Evolutionary conservation across 2,329 filamentous ascomycete species (phyloP).

Genomic region (Pestalotiopsis sp.): DNA sequence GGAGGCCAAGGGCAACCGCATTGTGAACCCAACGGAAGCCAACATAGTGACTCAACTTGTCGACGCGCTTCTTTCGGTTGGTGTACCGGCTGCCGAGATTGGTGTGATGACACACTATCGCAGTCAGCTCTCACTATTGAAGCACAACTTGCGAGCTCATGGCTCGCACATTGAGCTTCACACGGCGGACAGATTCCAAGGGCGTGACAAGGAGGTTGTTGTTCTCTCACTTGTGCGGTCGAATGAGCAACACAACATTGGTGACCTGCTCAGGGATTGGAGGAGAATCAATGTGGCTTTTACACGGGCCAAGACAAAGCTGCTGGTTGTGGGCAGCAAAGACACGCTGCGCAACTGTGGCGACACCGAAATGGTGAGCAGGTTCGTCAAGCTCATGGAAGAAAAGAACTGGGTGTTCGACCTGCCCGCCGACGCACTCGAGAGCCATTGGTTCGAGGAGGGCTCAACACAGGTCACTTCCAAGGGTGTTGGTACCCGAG

Average conservation of each 20-base stretch:
- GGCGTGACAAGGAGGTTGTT: constrained; percentile 91
- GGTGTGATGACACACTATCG: constrained; percentile 98
- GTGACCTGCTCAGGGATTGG: constrained; percentile 90
- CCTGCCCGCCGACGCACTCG: constrained; percentile 64
- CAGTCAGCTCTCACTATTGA: constrained; percentile 83
- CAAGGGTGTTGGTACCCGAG: constrained; percentile 16
- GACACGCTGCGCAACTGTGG: constrained; percentile 75
- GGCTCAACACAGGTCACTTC: constrained; percentile 50
- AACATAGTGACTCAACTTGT: constrained; percentile 79
- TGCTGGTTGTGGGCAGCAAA: constrained; percentile 84
- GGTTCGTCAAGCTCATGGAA: constrained; percentile 79
- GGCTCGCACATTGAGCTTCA: constrained; percentile 81
- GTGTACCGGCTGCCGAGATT: constrained; percentile 75
- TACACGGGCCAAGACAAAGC: constrained; percentile 88
- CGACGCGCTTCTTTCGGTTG: constrained; percentile 73
- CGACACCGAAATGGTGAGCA: constrained; percentile 74
- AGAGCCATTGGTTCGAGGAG: constrained; percentile 70
- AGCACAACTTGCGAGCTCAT: constrained; percentile 66
- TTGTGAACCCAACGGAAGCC: constrained; percentile 86
- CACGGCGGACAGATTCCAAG: constrained; percentile 95
- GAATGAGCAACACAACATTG: constrained; percentile 82
- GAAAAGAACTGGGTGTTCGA: constrained; percentile 79
- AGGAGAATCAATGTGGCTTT: constrained; percentile 94
- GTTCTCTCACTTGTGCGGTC: constrained; percentile 86
- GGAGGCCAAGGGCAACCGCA: constrained; percentile 78